A percentile compares a stretch with the other conserved stretches of the same genome.
phyloP scores from a whole-genome alignment of 148 eudicot species.

The Diospyros kaki region DNA sequence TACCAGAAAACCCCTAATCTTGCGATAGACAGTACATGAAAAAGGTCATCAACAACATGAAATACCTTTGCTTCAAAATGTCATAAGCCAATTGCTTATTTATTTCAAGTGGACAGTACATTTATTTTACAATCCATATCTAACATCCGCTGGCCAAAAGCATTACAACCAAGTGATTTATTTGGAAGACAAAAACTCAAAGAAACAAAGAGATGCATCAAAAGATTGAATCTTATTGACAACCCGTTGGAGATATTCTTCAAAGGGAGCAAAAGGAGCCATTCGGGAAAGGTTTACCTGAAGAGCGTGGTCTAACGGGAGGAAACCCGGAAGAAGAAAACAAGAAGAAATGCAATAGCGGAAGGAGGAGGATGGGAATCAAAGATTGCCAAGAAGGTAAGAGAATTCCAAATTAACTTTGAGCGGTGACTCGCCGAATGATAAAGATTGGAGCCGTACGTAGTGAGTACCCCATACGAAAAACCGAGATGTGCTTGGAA shows the following conservation, averaged over 20 bases:
- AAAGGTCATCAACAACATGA: not conserved
- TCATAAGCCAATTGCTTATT: not conserved
- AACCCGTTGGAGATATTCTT: not conserved
- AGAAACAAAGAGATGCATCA: not conserved
- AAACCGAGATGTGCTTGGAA: too few species aligned
- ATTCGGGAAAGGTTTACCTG: conserved; percentile 3
- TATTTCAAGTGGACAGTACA: not conserved
- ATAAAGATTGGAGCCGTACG: too few species aligned
- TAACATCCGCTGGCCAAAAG: not conserved
- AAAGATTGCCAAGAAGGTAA: not conserved
- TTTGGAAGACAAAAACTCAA: too few species aligned
- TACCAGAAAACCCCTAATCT: not conserved
- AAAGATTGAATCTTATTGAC: not conserved
- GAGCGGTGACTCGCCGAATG: too few species aligned
- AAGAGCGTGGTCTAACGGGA: not conserved
- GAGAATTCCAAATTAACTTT: not conserved
- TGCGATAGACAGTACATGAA: not conserved
- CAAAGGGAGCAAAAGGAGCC: not conserved
- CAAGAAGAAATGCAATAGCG: not conserved
- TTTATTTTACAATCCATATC: not conserved
- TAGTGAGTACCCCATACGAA: too few species aligned
- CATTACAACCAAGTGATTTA: too few species aligned
- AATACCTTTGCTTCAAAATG: not conserved
- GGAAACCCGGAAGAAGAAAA: not conserved
- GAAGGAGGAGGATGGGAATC: not conserved